Base-by-base conservation (phyloP, 2,329 filamentous ascomycete genomes). In the Penicillium decumbens region DNA sequence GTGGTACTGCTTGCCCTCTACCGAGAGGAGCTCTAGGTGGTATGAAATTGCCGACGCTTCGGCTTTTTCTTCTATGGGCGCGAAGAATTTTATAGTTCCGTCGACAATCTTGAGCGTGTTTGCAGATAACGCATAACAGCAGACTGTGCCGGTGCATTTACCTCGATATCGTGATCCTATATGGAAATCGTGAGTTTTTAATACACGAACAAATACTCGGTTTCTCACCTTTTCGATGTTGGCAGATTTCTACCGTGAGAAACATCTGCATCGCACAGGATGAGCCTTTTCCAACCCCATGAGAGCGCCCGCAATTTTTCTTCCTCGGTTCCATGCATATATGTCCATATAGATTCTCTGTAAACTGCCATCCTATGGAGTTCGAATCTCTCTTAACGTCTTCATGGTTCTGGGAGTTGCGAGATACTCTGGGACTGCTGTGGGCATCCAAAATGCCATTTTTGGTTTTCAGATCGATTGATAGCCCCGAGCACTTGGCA, bases 401-500 rank as follows among this genome's bases (percentile, higher is more conserved):
- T 1, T 20, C 4, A 43, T 25, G n/a, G 20, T 20, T 18, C 49
- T 9, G 15, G 9, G 20, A 12, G 7, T 29, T 15, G 15, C 28
- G 33, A 30, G 25, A 18, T 28, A 37, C 9, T 29, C 35, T 42
- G 18, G 49, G 54, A 7, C 40, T 43, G 29, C 46, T 42, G 39
- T 47, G 28, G 18, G 40, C 13, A 20, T 55, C 33, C 20, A 56
- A 38, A 10, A 37, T 27, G n/a, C 48, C 51, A 35, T 58, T 59
- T 9, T 18, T 12, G 9, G 57, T 58, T 10, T 44, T 25, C 4
- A 53, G n/a, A 49, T 76, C 73, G 44, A 84, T 77, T 5, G 49
- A 53, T 9, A 83, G 69, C 0, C 60, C 58, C 6, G 71, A 60
- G 7, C 69, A 67, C 44, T 67, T 55, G 2, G 76, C 73, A 43